phyloP scores from a whole-genome alignment of 345 rosid species.

The Salix udensis region DNA sequence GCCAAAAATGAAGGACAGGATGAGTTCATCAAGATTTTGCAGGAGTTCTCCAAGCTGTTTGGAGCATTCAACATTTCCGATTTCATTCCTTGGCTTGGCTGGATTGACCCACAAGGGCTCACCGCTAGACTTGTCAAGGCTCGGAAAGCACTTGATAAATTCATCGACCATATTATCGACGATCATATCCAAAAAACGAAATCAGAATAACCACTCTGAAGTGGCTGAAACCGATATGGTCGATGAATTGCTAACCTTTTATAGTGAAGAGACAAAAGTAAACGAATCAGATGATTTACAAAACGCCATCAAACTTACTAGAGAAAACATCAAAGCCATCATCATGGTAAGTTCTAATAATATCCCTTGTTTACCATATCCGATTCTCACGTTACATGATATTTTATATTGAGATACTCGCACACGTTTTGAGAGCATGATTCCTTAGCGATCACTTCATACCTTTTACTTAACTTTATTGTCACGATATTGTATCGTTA shows the following conservation, averaged over 20 bases:
- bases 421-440: no score
- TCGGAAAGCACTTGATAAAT: conserved; percentile 57
- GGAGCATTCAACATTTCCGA: conserved; percentile 91
- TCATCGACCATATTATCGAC: conserved; percentile 73
- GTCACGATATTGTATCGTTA: no score
- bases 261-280: conserved; percentile 56
- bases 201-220: conserved; percentile 8
- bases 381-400: neutral
- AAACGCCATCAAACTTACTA: conserved; percentile 58
- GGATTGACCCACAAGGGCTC: conserved; percentile 75
- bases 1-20: conserved; percentile 57
- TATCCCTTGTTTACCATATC: neutral
- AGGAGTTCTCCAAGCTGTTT: conserved; percentile 89
- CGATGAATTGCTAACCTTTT: conserved; percentile 75
- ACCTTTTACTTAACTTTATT: no score
- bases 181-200: conserved; percentile 61
- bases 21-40: conserved; percentile 70
- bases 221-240: conserved; percentile 71
- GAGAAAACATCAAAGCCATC: conserved; percentile 81
- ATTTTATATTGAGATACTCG: neutral
- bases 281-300: conserved; percentile 52
- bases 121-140: conserved; percentile 54
- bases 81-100: conserved; percentile 61
- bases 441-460: no score
- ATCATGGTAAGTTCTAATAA: conserved; percentile 56